Conservation (phyloP, 2,329 filamentous ascomycete species). For the Phialophora verrucosa region DNA sequence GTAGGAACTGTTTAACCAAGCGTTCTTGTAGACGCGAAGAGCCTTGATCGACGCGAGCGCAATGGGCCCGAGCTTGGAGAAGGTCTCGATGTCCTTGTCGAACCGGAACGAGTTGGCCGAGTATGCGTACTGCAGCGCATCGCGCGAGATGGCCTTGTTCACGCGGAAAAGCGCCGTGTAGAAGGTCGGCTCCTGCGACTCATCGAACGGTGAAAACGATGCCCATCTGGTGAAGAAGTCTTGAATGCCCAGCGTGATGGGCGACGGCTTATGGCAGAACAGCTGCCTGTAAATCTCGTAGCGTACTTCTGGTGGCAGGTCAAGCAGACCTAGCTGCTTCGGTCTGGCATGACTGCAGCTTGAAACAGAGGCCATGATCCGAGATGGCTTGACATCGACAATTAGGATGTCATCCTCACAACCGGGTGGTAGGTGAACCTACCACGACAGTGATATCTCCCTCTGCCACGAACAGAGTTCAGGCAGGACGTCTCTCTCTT, state of each 20-base stretch:
- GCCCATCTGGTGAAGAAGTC: conserved; percentile 11
- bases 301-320: conserved; percentile 32
- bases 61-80: conserved; percentile 19
- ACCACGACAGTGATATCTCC: not conserved
- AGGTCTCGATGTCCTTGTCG: conserved; percentile 22
- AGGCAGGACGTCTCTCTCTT: not conserved
- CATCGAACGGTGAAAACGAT: conserved; percentile 5
- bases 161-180: conserved; percentile 30
- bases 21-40: conserved; percentile 24
- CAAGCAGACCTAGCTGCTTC: conserved; percentile 10
- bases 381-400: not conserved
- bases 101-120: conserved; percentile 29
- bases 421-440: not conserved
- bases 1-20: conserved; percentile 13
- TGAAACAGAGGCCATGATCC: not conserved
- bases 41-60: conserved; percentile 31
- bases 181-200: conserved; percentile 26
- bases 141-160: conserved; percentile 32
- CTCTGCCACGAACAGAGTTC: not conserved
- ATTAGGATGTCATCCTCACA: not conserved
- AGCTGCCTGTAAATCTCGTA: conserved; percentile 30
- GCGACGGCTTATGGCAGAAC: conserved; percentile 28
- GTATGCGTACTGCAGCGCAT: conserved; percentile 33
- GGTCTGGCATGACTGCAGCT: not conserved
- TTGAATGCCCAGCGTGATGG: conserved; percentile 21